phyloP scores from a whole-genome alignment of 192 early-diverging fungal species.

The Physocladia obscura region DNA sequence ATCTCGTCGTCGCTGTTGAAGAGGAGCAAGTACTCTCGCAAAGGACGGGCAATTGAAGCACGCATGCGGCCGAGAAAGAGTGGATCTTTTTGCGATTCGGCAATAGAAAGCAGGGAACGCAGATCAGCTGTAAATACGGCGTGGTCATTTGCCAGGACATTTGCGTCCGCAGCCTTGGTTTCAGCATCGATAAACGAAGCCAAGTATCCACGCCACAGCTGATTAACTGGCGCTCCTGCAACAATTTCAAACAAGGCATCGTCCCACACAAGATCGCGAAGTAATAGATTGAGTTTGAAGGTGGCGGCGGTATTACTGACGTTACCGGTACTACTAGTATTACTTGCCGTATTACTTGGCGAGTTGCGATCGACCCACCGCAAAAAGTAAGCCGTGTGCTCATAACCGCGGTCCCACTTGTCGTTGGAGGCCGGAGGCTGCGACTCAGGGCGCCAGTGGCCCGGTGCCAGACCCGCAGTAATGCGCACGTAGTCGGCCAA shows the following conservation, averaged over 20 bases:
- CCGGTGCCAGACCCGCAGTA: neutral
- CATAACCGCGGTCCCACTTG: conserved; percentile 41
- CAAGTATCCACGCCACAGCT: conserved; percentile 18
- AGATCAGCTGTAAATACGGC: no score
- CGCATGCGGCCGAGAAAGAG: no score
- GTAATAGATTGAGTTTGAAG: neutral
- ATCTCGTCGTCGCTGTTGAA: no score
- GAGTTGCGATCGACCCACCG: conserved; percentile 15
- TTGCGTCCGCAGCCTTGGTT: no score
- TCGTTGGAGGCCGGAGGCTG: neutral
- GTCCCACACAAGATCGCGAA: conserved; percentile 19
- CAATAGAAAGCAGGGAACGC: no score
- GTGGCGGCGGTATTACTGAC: neutral
- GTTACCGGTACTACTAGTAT: no score
- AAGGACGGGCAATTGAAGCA: no score
- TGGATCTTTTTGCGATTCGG: no score
- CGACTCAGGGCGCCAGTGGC: conserved; percentile 26
- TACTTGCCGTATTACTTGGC: no score
- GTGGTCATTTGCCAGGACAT: no score
- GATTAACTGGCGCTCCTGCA: neutral
- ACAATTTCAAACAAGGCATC: conserved; percentile 7
- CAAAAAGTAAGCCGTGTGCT: conserved; percentile 38
- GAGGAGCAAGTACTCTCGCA: no score
- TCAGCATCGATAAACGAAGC: no score
- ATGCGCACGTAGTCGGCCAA: conserved; percentile 40